These are phyloP conservation scores for Stagonosporopsis rhizophila DNA, from an alignment of 2,329 filamentous ascomycete genomes.

Conservation along the genomic window DNA sequence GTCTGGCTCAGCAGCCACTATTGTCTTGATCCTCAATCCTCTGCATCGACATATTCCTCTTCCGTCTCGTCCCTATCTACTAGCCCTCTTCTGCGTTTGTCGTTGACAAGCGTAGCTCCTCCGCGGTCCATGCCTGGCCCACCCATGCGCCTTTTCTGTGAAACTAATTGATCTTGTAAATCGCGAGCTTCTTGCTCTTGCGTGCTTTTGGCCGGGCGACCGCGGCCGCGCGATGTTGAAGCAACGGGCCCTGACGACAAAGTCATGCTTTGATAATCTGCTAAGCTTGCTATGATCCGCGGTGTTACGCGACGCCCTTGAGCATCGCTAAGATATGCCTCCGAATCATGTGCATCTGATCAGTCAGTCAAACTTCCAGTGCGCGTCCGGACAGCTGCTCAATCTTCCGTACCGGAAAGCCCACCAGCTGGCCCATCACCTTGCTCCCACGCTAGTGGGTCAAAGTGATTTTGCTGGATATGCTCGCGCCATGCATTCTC, in stretches of 20 bases:
- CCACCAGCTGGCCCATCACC: slow-evolving; percentile 66
- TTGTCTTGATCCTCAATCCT: slow-evolving; percentile 23
- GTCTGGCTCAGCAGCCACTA: neutral
- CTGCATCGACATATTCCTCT: slow-evolving; percentile 49
- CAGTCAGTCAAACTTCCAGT: slow-evolving; percentile 30
- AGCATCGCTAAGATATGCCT: slow-evolving; percentile 57
- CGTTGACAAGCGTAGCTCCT: slow-evolving; percentile 61
- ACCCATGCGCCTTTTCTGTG: slow-evolving; percentile 60
- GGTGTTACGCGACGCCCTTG: slow-evolving; percentile 58
- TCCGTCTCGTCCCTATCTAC: slow-evolving; percentile 60
- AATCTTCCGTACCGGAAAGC: slow-evolving; percentile 61
- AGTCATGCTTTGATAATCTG: slow-evolving; percentile 18
- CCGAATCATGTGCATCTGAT: slow-evolving; percentile 51
- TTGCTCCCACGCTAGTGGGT: slow-evolving; percentile 61
- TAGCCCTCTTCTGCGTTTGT: slow-evolving; percentile 58
- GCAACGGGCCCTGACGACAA: slow-evolving; percentile 2
- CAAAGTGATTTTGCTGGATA: slow-evolving; percentile 60
- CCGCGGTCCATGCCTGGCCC: slow-evolving; percentile 60
- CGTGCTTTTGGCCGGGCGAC: slow-evolving; percentile 33
- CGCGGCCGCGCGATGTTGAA: slow-evolving; percentile 45
- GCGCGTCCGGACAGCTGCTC: slow-evolving; percentile 4
- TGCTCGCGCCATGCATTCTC: slow-evolving; percentile 59
- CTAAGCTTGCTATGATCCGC: slow-evolving; percentile 39
- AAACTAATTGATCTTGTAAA: slow-evolving; percentile 54
- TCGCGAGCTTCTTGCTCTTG: slow-evolving; percentile 57